Percentiles rank a stretch among this genome's conserved stretches.
These are phyloP conservation scores for Malus sieversii DNA, from an alignment of 306 rosid species.

Conservation along the genomic window DNA sequence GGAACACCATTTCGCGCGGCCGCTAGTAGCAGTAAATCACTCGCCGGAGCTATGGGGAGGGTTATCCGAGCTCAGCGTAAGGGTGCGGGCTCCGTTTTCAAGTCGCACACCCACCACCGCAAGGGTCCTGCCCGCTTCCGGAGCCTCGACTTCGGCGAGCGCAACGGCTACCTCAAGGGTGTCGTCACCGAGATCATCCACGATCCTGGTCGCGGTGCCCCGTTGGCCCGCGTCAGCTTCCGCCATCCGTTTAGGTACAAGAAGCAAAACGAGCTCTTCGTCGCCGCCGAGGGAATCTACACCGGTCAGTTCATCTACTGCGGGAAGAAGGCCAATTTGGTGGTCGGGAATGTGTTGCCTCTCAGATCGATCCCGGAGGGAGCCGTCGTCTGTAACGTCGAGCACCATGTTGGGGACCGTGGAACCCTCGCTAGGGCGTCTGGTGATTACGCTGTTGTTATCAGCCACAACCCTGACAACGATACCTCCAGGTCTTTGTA, in stretches of 20 bases:
- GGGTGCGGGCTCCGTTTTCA: constrained; percentile 18
- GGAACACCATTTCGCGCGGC: background rate
- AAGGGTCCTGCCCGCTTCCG: constrained; percentile 15
- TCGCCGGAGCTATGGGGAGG: background rate
- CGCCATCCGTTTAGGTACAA: constrained; percentile 13
- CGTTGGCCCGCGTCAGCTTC: constrained; percentile 13
- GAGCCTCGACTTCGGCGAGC: constrained; percentile 14
- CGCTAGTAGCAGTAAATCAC: background rate
- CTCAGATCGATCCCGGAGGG: constrained; percentile 15
- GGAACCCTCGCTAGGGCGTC: constrained; percentile 14
- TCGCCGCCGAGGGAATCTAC: constrained; percentile 11
- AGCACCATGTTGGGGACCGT: constrained; percentile 17
- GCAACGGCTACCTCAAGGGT: constrained; percentile 20
- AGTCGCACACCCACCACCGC: constrained; percentile 21
- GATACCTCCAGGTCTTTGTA: constrained; percentile 2
- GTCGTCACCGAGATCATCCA: constrained; percentile 22
- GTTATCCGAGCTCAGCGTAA: constrained; percentile 19
- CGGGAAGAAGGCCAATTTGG: constrained; percentile 14
- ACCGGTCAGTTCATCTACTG: constrained; percentile 13
- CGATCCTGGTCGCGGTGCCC: constrained; percentile 13
- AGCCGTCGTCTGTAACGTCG: constrained; percentile 9
- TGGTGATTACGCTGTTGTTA: constrained; percentile 14
- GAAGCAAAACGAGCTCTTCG: constrained; percentile 19
- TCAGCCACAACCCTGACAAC: constrained; percentile 17
- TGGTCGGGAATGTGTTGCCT: constrained; percentile 7